Evolutionary conservation across 2,329 filamentous ascomycete genomes (phyloP), one percentile per base, ranked within the genome.

Genomic region (Lachnellula willkommii): DNA sequence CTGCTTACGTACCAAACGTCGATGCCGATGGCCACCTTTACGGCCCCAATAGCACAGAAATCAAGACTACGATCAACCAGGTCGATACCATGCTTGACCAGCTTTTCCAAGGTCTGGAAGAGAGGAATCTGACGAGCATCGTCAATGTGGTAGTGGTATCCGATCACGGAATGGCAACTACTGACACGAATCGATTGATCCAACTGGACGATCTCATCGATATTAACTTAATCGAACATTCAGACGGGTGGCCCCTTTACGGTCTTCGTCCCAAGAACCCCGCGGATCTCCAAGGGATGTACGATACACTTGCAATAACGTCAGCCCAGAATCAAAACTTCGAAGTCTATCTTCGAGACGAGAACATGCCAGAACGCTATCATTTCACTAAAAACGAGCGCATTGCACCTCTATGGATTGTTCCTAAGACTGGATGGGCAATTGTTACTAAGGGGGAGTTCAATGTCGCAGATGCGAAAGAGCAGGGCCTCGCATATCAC

Each of bases 141-240:
- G 90, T 97, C 68, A 99, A 99, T 63, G 81, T 99, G 7, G 85
- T 99, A 36, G 80, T 99, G n/a, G 93, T 99, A 2, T 96, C 91
- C 0, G 94, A 99, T 69, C 94, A 99, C 69, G 94, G 94, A 50
- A 99, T 99, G 94, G 94, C 94, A 1, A 95, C 91, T 0, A 97
- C 94, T 0, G 89, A 92, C 57, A 83, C 81, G 0, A 79, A 84
- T 17, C 82, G 94, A 11, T 76, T 97, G 47, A 80, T 97, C 26
- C 94, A 97, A 72, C 77, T 97, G 2, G 94, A 99, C 61, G 90
- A 96, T 67, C 74, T 97, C 4, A 78, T 97, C 47, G 90, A 96
- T 69, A 79, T 88, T 5, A 75, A 74, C 49, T 80, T 90, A 64
- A 85, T 97, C 46, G 87, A 88, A 56, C 90, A 94, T 69, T 87